phyloP scores from a whole-genome alignment of 1,284 basidiomycete genomes.

The Cutaneotrichosporon sp. region DNA sequence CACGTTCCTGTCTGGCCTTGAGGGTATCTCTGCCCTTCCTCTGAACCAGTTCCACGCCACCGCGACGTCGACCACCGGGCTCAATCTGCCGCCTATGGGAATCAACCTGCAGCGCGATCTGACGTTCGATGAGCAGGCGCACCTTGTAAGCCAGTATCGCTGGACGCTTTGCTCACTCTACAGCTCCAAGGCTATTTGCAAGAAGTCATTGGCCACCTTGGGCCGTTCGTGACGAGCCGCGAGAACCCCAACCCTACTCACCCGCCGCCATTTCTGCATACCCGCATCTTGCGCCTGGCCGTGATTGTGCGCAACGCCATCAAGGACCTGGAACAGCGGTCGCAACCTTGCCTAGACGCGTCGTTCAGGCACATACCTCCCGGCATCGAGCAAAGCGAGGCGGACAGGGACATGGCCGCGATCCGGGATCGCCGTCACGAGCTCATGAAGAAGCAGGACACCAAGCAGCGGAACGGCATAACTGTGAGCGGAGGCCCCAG shows the following conservation, averaged over 20 bases:
- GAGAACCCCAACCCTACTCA: conserved; percentile 25
- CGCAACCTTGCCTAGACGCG: conserved; percentile 28
- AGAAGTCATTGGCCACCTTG: conserved; percentile 34
- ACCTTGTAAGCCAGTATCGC: conserved; percentile 8
- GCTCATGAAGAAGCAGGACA: conserved; percentile 39
- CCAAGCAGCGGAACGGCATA: conserved; percentile 8
- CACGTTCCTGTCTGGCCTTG: conserved; percentile 22
- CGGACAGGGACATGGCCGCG: conserved; percentile 48
- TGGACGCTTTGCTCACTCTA: not conserved
- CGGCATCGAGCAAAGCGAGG: conserved; percentile 26
- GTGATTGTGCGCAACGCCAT: conserved; percentile 32
- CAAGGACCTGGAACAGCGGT: conserved; percentile 25
- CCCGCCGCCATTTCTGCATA: conserved; percentile 38
- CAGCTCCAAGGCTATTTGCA: conserved; percentile 35
- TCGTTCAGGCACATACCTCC: conserved; percentile 24
- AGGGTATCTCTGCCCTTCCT: conserved; percentile 21
- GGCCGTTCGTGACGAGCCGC: conserved; percentile 29
- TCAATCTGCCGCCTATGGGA: conserved; percentile 9
- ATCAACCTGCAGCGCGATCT: not conserved
- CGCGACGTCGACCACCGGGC: not conserved
- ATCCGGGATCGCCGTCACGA: conserved; percentile 42
- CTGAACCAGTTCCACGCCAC: conserved; percentile 19
- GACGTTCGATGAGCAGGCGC: conserved; percentile 10
- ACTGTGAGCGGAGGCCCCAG: not conserved
- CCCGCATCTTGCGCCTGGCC: conserved; percentile 37